phyloP scores from a whole-genome alignment of 371 early-diverging fungal genomes.

The Syncephalastrum sp. region DNA sequence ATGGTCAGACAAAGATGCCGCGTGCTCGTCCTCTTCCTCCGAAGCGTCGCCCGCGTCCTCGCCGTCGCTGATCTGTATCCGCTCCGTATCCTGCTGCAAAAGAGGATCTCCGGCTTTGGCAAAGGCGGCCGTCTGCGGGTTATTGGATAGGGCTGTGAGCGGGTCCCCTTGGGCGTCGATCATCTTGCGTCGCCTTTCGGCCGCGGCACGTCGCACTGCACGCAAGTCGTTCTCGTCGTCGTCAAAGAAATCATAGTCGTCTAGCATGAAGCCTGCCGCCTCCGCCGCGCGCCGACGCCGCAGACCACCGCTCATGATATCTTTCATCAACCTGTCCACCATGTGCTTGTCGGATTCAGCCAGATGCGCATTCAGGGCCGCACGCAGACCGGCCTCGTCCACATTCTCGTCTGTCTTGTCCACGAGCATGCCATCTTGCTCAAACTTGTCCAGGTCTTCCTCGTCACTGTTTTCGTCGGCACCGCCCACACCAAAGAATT shows the following conservation, averaged over 20 bases:
- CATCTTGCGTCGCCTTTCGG: conserved; percentile 32
- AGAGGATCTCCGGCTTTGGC: conserved; percentile 37
- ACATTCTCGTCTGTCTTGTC: conserved; percentile 38
- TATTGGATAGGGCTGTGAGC: conserved; percentile 28
- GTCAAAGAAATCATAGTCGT: conserved; percentile 42
- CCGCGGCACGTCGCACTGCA: conserved; percentile 33
- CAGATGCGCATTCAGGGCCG: conserved; percentile 31
- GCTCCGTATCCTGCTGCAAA: conserved; percentile 20
- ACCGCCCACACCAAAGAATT: conserved; percentile 45
- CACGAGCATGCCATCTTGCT: conserved; percentile 43
- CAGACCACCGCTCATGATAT: conserved; percentile 45
- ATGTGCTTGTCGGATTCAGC: conserved; percentile 40
- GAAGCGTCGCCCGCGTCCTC: conserved; percentile 14
- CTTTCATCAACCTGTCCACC: conserved; percentile 40
- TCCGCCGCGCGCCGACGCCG: conserved; percentile 36
- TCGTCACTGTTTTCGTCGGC: conserved; percentile 27
- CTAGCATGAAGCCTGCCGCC: conserved; percentile 37
- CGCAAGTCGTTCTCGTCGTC: conserved; percentile 41
- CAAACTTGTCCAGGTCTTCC: conserved; percentile 42
- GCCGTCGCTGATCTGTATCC: conserved; percentile 26
- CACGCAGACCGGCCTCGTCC: conserved; percentile 34
- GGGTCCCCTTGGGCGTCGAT: conserved; percentile 28
- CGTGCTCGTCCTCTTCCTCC: conserved; percentile 2
- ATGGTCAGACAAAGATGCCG: too few species aligned
- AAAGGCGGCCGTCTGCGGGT: conserved; percentile 49